These are phyloP conservation scores for Penicillium angulare DNA, from an alignment of 495 filamentous ascomycete genomes.

Conservation along the genomic window DNA sequence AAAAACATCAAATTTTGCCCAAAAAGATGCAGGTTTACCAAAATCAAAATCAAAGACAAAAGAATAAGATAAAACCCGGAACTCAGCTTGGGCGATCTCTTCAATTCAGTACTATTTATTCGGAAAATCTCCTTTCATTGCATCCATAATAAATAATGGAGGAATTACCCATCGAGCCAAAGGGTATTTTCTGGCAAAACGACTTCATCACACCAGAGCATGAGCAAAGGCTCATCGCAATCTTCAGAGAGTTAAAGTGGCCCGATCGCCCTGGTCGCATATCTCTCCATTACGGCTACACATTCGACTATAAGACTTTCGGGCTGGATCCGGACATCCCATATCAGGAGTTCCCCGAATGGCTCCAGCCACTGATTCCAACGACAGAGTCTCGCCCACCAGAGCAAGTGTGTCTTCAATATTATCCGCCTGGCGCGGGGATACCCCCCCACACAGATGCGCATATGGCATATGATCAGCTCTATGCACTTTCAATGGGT, in stretches of 20 bases:
- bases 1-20: neutral
- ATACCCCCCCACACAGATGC: slow-evolving; percentile 44
- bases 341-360: slow-evolving; percentile 39
- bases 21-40: too few species aligned
- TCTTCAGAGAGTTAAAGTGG: slow-evolving; percentile 37
- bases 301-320: slow-evolving; percentile 46
- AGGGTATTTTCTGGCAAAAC: slow-evolving; percentile 33
- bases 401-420: slow-evolving; percentile 45
- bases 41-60: too few species aligned
- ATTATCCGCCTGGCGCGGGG: slow-evolving; percentile 40
- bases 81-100: too few species aligned
- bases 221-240: slow-evolving; percentile 31
- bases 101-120: too few species aligned
- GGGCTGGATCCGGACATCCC: slow-evolving; percentile 38
- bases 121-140: neutral
- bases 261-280: slow-evolving; percentile 35
- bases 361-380: slow-evolving; percentile 38
- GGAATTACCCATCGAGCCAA: slow-evolving; percentile 30
- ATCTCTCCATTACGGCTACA: slow-evolving; percentile 44
- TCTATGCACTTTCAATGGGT: slow-evolving; percentile 39
- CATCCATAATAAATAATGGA: slow-evolving; percentile 12
- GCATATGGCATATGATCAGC: slow-evolving; percentile 38
- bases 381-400: slow-evolving; percentile 34
- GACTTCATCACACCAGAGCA: slow-evolving; percentile 34
- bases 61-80: too few species aligned